Conservation (phyloP, 768 basidiomycete species). For the Trametes punicea region DNA sequence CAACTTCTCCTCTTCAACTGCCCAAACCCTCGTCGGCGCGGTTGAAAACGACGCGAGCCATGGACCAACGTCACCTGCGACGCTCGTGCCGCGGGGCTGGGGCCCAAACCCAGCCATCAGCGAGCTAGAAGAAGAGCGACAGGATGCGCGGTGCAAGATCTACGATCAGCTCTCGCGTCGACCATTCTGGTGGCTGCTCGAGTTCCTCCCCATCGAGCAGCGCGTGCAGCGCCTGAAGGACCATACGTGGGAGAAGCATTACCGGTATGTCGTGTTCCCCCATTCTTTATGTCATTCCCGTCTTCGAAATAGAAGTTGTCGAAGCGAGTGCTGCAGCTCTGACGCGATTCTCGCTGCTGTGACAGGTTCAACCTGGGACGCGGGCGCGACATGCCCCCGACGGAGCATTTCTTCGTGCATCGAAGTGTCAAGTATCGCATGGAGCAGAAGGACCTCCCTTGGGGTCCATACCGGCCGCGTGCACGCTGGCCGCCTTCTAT, state of each 20-base stretch:
- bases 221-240: conserved; percentile 21
- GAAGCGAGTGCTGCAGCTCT: not conserved
- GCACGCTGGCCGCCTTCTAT: conserved; percentile 17
- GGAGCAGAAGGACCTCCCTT: conserved; percentile 22
- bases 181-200: conserved; percentile 67
- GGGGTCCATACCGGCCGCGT: conserved; percentile 29
- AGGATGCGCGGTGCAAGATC: conserved; percentile 48
- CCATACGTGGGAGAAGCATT: conserved; percentile 20
- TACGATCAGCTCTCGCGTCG: conserved; percentile 56
- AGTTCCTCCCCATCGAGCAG: conserved; percentile 39
- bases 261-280: conserved; percentile 8
- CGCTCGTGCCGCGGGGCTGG: not conserved
- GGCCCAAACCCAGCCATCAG: conserved; percentile 13
- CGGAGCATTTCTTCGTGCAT: conserved; percentile 23
- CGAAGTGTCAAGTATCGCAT: conserved; percentile 25
- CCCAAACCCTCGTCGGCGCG: conserved; percentile 5
- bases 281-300: conserved; percentile 1
- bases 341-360: no score
- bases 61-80: not conserved
- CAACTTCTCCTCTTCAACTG: conserved; percentile 3
- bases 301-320: not conserved
- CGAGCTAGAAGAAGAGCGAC: conserved; percentile 61
- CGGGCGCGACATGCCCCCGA: conserved; percentile 19
- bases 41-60: not conserved
- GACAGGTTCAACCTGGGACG: conserved; percentile 25